A percentile compares a stretch with the other conserved stretches of the same genome.
Evolutionary conservation across 768 basidiomycete species (phyloP).

Genomic region (Psilocybe cubensis): DNA sequence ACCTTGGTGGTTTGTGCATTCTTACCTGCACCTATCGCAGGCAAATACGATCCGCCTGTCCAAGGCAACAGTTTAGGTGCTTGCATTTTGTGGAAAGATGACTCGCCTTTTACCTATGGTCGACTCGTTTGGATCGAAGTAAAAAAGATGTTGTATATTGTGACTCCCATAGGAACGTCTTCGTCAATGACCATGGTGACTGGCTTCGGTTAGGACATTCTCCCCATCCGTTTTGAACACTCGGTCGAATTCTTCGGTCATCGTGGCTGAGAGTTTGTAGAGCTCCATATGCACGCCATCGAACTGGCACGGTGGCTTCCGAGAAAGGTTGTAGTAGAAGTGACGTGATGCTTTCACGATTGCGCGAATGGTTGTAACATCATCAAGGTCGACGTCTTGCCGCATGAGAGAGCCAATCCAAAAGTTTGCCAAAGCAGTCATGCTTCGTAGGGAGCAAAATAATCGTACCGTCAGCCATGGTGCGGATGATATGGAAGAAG

Average conservation of each 20-base stretch:
- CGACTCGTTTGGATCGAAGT: constrained; percentile 44
- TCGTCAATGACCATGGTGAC: constrained; percentile 26
- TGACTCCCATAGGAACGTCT: constrained; percentile 27
- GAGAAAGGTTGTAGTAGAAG: background rate
- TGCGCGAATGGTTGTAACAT: background rate
- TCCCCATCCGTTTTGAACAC: constrained; percentile 22
- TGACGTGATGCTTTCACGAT: background rate
- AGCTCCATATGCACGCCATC: constrained; percentile 34
- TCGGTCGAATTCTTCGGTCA: constrained; percentile 21
- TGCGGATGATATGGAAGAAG: too few species aligned
- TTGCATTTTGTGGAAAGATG: background rate
- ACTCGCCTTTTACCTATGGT: constrained; percentile 38
- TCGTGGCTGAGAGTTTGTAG: constrained; percentile 23
- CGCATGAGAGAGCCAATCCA: background rate
- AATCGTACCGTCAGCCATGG: too few species aligned
- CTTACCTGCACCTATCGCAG: constrained; percentile 30
- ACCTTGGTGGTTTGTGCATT: constrained; percentile 20
- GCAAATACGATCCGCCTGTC: constrained; percentile 29
- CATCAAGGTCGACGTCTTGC: background rate
- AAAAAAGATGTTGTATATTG: constrained; percentile 42
- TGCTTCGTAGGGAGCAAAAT: too few species aligned
- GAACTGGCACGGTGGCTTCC: constrained; percentile 16
- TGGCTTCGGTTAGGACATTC: constrained; percentile 32
- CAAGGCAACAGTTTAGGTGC: background rate
- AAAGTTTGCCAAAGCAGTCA: too few species aligned